These are phyloP conservation scores for Chernovozyma sophiae-reginae DNA, from an alignment of 1,139 yeast genomes.

Conservation along the genomic window DNA sequence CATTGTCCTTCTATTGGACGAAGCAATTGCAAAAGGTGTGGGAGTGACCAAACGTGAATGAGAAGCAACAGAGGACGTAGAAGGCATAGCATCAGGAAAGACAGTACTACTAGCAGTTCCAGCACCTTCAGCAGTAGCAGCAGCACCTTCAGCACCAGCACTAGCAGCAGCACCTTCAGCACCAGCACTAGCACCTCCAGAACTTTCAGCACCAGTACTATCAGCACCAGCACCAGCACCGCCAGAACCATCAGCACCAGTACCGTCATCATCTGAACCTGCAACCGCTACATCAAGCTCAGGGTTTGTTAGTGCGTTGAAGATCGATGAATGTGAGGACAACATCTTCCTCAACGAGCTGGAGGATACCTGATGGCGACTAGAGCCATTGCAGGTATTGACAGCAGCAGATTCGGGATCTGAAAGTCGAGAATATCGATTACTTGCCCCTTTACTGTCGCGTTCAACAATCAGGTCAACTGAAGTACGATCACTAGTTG, in stretches of 20 bases:
- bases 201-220: background rate
- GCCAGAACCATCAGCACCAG: background rate
- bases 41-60: too few relatives aligned
- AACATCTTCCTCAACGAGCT: slow-evolving; percentile 18
- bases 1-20: too few relatives aligned
- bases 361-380: background rate
- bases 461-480: too few relatives aligned
- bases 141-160: background rate
- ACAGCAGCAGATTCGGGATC: too few relatives aligned
- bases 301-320: slow-evolving; percentile 38
- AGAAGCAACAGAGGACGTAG: too few relatives aligned
- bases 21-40: too few relatives aligned
- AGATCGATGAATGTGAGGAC: slow-evolving; percentile 37
- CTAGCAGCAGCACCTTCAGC: background rate
- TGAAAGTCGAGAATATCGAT: too few relatives aligned
- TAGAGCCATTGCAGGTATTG: too few relatives aligned
- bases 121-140: background rate
- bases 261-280: background rate
- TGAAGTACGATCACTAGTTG: too few relatives aligned
- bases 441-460: too few relatives aligned
- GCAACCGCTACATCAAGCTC: slow-evolving; percentile 25
- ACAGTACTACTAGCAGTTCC: background rate
- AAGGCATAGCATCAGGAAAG: background rate
- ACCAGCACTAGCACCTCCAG: background rate
- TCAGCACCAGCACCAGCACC: background rate